Conservation (phyloP, 495 filamentous ascomycete species). For the Lindgomyces ingoldianus region DNA sequence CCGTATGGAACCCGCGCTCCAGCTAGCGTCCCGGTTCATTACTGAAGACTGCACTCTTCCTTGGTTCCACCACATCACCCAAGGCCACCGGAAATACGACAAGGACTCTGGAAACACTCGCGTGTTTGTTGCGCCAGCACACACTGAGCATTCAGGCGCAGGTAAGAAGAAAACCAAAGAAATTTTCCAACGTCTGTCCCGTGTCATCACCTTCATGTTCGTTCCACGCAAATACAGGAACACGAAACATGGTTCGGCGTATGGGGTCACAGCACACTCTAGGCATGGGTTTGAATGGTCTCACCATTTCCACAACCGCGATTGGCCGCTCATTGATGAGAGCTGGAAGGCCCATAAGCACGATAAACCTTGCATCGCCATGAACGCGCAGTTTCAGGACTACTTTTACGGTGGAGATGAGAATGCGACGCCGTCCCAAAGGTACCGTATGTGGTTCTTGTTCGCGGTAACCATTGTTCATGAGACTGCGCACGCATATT, state of each 20-base stretch:
- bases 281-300: not conserved
- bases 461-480: slow-evolving; percentile 20
- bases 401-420: slow-evolving; percentile 2
- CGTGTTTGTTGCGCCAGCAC: not conserved
- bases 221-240: not conserved
- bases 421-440: not conserved
- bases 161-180: not conserved
- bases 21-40: slow-evolving; percentile 12
- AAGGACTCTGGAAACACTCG: not conserved
- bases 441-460: slow-evolving; percentile 19
- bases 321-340: not conserved
- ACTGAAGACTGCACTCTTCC: slow-evolving; percentile 19
- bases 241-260: not conserved
- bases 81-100: slow-evolving; percentile 2
- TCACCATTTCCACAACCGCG: not conserved
- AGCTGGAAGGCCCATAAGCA: not conserved
- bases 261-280: not conserved
- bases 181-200: not conserved
- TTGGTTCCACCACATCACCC: slow-evolving; percentile 20
- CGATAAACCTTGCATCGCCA: not conserved
- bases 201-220: slow-evolving; percentile 3
- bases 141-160: not conserved
- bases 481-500: slow-evolving; percentile 28
- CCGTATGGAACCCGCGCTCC: slow-evolving; percentile 9
- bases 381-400: slow-evolving; percentile 4